Base-by-base conservation (phyloP, 257 asterid species). In the Ligustrum vulgare region DNA sequence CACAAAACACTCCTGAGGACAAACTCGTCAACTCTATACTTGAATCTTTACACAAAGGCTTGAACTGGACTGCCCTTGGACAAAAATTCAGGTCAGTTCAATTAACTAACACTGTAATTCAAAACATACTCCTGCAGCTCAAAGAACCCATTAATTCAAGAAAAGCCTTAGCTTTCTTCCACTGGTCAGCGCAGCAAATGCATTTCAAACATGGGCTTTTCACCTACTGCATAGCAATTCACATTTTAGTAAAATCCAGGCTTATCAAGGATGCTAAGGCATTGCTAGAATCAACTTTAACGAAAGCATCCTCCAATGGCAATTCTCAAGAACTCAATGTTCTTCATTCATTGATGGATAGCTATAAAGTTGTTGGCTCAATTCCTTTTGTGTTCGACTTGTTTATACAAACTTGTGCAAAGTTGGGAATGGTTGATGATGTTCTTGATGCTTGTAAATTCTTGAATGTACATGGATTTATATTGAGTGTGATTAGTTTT, bases 101-200 rank as follows among this genome's bases (percentile, higher is more conserved):
- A 47, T 84, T 91, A 72, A 74, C 84, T 23, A 62, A 43, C 70
- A 47, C 85, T n/a, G 16, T 86, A 20, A 74, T 89, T 67, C 81
- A 77, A 72, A 81, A 74, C 69, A 77, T 87, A 16, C 94, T 93
- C 15, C 37, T 93, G 65, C 90, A 84, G 37, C 86, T 91, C 75
- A 88, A 89, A 81, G 92, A 91, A 37, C 91, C 93, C 70, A 54
- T 68, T 16, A 78, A 83, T 83, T 91, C 91, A 1, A 86, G 86
- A 77, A 87, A 84, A 70, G 96, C 96, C n/a, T 87, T 93, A 31
- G 86, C 33, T 36, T 93, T 93, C 76, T 93, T 93, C 81, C 94
- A 91, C 67, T 91, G 96, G 96, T 84, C 96, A 3, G 82, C 92
- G 0, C 88, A 82, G 34, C 78, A 76, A 22, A 74, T 35, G 79